phyloP scores from a whole-genome alignment of 257 asterid genomes.

The Striga asiatica region DNA sequence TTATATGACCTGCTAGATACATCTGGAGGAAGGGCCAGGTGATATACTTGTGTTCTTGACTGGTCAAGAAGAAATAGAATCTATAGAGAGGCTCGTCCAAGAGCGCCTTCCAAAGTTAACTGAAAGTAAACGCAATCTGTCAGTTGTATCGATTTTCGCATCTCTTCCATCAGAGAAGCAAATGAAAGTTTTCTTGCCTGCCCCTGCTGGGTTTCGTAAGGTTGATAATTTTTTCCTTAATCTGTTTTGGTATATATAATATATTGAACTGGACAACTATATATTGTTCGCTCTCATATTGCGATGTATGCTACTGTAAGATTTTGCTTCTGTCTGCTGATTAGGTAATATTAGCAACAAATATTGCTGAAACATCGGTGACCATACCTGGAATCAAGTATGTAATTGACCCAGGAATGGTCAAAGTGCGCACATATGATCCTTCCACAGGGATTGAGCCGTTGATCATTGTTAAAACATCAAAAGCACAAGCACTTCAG shows the following conservation, averaged over 20 bases:
- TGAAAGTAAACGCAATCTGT: constrained; percentile 59
- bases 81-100: constrained; percentile 72
- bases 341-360: constrained; percentile 88
- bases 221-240: constrained; percentile 30
- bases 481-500: constrained; percentile 96
- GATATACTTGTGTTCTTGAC: constrained; percentile 93
- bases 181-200: constrained; percentile 78
- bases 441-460: constrained; percentile 82
- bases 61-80: constrained; percentile 98
- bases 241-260: not conserved
- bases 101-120: constrained; percentile 68
- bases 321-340: constrained; percentile 20
- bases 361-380: constrained; percentile 97
- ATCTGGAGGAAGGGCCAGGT: constrained; percentile 80
- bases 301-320: constrained; percentile 12
- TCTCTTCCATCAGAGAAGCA: constrained; percentile 96
- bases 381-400: constrained; percentile 98
- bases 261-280: too few relatives aligned
- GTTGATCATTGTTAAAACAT: constrained; percentile 72
- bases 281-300: too few relatives aligned
- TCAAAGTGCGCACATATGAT: constrained; percentile 83
- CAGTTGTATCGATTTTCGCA: constrained; percentile 70
- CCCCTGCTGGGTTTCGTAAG: constrained; percentile 84
- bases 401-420: constrained; percentile 96
- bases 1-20: constrained; percentile 54